Evolutionary conservation across 2,329 filamentous ascomycete genomes (phyloP).

Genomic region (Epichloe sylvatica): DNA sequence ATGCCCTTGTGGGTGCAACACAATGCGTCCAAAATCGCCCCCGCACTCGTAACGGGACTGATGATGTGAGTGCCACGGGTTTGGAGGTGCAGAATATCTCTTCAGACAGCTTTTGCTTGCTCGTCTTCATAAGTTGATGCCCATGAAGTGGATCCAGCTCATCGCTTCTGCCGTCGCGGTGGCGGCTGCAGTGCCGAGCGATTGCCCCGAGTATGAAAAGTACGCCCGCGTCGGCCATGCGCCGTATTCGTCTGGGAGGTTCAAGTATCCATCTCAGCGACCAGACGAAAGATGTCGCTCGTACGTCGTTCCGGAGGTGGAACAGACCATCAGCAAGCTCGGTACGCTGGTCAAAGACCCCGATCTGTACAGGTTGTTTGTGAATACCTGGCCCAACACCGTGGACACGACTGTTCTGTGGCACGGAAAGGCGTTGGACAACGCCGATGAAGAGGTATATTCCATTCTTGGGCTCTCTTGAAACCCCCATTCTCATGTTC

Average conservation of each 20-base stretch:
- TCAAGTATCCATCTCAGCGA: slow-evolving; percentile 67
- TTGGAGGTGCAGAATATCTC: too few species aligned
- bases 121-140: background rate
- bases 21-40: too few species aligned
- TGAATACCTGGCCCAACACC: slow-evolving; percentile 62
- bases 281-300: slow-evolving; percentile 65
- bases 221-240: slow-evolving; percentile 34
- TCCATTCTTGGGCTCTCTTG: background rate
- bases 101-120: background rate
- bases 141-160: slow-evolving; percentile 1
- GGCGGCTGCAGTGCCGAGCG: slow-evolving; percentile 11
- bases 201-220: slow-evolving; percentile 22
- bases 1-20: too few species aligned
- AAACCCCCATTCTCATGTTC: background rate
- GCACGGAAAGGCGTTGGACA: slow-evolving; percentile 45
- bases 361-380: slow-evolving; percentile 56
- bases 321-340: slow-evolving; percentile 57
- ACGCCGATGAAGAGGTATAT: slow-evolving; percentile 42
- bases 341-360: slow-evolving; percentile 58
- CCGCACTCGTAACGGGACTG: too few species aligned
- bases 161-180: slow-evolving; percentile 21
- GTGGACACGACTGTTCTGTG: slow-evolving; percentile 60
- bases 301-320: slow-evolving; percentile 63
- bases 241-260: slow-evolving; percentile 63
- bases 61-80: too few species aligned